Percentiles rank a stretch among this genome's conserved stretches.
Conservation (phyloP, 2,329 filamentous ascomycete genomes). For the Claviceps sp. region DNA sequence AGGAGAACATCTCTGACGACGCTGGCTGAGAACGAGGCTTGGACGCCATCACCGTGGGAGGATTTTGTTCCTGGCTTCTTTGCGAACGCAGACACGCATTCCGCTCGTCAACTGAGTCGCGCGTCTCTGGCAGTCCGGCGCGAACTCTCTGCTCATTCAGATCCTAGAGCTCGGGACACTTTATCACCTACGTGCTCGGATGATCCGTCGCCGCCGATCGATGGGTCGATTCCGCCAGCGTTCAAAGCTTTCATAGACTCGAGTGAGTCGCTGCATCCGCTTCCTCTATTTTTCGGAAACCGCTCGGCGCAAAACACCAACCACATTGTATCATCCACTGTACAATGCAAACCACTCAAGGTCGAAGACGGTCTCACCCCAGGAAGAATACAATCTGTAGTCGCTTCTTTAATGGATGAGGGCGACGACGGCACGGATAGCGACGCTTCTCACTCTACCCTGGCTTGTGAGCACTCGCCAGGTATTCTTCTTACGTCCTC, state of each 20-base stretch:
- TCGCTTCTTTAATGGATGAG: neutral
- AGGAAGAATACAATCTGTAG: neutral
- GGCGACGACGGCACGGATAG: neutral
- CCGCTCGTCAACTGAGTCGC: neutral
- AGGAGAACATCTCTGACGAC: slow-evolving; percentile 2
- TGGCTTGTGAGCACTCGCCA: neutral
- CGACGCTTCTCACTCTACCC: neutral
- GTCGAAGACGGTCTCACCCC: neutral
- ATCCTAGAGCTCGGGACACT: neutral
- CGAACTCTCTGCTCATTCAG: neutral
- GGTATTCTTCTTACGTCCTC: neutral
- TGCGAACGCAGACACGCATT: neutral
- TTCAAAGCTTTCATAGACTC: neutral
- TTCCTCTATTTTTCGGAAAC: neutral
- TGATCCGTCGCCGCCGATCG: neutral
- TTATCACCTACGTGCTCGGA: neutral
- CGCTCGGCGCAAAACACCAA: no score
- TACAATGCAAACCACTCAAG: neutral
- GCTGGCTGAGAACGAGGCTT: neutral
- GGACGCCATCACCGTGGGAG: neutral
- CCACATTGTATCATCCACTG: neutral
- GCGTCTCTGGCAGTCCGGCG: neutral
- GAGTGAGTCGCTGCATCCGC: neutral
- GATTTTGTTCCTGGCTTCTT: neutral
- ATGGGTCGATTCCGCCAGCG: neutral